phyloP scores from a whole-genome alignment of 306 rosid genomes.

The Castanospermum australe region DNA sequence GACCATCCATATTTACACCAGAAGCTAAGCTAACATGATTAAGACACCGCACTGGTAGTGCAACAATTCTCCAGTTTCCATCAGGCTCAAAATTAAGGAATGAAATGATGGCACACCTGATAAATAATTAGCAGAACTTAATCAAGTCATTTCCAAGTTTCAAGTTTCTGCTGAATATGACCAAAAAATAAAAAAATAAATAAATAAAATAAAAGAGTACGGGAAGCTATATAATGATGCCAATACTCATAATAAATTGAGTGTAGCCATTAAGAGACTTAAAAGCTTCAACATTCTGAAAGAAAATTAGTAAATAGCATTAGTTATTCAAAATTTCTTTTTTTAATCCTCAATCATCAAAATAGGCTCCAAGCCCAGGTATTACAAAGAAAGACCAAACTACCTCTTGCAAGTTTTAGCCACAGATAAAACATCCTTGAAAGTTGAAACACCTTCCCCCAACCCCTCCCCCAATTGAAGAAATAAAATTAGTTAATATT shows the following conservation, averaged over 20 bases:
- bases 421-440: neutral
- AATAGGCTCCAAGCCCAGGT: neutral
- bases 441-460: neutral
- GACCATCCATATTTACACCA: conserved; percentile 50
- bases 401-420: neutral
- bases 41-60: conserved; percentile 44
- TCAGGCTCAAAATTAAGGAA: conserved; percentile 44
- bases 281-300: conserved; percentile 3
- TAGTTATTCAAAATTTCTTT: neutral
- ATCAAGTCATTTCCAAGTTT: conserved; percentile 22
- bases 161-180: neutral
- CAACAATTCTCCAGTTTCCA: conserved; percentile 57
- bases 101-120: conserved; percentile 58
- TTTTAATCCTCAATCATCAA: neutral
- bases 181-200: conserved; percentile 2
- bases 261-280: neutral
- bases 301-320: neutral
- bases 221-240: neutral
- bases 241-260: neutral
- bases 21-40: conserved; percentile 40
- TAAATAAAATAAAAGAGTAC: neutral
- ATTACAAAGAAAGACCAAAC: conserved; percentile 11
- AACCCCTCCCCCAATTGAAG: neutral
- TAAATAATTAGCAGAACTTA: conserved; percentile 25
- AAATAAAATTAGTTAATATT: neutral